These are phyloP conservation scores for Vickermania ingenoplastis DNA, from an alignment of 208 protist genomes.

Conservation along the genomic window DNA sequence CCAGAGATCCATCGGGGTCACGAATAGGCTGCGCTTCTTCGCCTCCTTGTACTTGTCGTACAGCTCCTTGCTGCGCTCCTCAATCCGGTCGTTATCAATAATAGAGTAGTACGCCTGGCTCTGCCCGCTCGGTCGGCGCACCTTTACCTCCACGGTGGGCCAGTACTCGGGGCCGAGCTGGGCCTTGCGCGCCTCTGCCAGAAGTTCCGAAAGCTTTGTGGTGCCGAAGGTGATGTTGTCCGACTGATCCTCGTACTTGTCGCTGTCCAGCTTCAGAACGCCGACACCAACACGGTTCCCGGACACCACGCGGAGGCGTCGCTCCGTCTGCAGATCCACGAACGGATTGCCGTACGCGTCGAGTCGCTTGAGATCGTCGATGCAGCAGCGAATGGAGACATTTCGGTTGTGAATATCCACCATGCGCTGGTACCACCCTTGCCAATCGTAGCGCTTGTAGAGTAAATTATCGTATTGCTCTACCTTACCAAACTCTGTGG, in stretches of 20 bases:
- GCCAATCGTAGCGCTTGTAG: constrained; percentile 88
- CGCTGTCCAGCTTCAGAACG: constrained; percentile 80
- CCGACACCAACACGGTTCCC: constrained; percentile 76
- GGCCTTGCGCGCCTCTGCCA: constrained; percentile 83
- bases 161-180: constrained; percentile 82
- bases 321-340: constrained; percentile 74
- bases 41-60: constrained; percentile 77
- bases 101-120: constrained; percentile 82
- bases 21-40: constrained; percentile 86
- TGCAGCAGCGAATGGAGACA: constrained; percentile 69
- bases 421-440: constrained; percentile 88
- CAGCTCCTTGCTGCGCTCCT: constrained; percentile 59
- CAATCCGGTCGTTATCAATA: constrained; percentile 78
- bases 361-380: constrained; percentile 73
- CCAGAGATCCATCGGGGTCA: constrained; percentile 85
- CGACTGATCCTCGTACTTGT: constrained; percentile 84
- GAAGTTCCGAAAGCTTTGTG: constrained; percentile 65
- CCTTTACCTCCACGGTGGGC: constrained; percentile 86
- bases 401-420: constrained; percentile 86
- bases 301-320: constrained; percentile 72
- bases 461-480: constrained; percentile 86
- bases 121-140: constrained; percentile 73
- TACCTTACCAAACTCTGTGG: constrained; percentile 73
- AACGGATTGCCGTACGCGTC: constrained; percentile 67
- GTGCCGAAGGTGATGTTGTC: constrained; percentile 80